Evolutionary conservation across 2,329 filamentous ascomycete species (phyloP), one percentile per base, ranked within the genome.

Genomic region (Ascosphaera apis): DNA sequence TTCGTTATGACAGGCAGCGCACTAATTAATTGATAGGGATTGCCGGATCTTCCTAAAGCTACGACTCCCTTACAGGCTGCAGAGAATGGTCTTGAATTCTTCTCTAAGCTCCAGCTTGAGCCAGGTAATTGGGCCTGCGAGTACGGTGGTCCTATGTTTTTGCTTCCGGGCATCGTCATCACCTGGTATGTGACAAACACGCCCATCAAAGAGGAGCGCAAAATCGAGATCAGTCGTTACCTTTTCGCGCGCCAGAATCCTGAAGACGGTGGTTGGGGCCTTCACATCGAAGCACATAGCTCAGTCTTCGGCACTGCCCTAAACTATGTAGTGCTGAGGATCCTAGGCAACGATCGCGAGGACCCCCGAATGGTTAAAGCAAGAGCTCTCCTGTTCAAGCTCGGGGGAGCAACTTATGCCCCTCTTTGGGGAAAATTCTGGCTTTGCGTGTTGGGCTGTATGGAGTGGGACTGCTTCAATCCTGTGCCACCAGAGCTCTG

Each of bases 341-440:
- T 98, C 1, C 60, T 95, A 5, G 88, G 86, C 4, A 80, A 82
- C 2, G 72, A 76, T 36, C 69, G 82, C 2, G 82, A 93, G 43
- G 78, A 95, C 35, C 72, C 79, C 11, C 62, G 78, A 31, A 80
- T 95, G 74, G 65, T 81, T 36, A 88, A 80, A 55, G 88, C 88
- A 2, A 70, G 91, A 41, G 74, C 66, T 1, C 76, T 74, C 15
- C 60, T 98, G 21, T 82, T 93, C 56, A 74, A 76, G 49, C 63
- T 95, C 30, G 88, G 88, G 8, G 86, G 88, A 18, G 82, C 82
- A 1, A 62, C 79, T 11, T 73, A 82, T 47, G 72, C 71, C 1
- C 91, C 88, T 15, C 88, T 95, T 51, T 98, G 88, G 88, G 72
- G 72, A n/a, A 98, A 98, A 51, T 91, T 91, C 54, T 93, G 84